Evolutionary conservation across 202 grass and related monocot genomes (phyloP), one percentile per base, ranked within the genome.

Genomic region (Schoenoplectus triqueter): DNA sequence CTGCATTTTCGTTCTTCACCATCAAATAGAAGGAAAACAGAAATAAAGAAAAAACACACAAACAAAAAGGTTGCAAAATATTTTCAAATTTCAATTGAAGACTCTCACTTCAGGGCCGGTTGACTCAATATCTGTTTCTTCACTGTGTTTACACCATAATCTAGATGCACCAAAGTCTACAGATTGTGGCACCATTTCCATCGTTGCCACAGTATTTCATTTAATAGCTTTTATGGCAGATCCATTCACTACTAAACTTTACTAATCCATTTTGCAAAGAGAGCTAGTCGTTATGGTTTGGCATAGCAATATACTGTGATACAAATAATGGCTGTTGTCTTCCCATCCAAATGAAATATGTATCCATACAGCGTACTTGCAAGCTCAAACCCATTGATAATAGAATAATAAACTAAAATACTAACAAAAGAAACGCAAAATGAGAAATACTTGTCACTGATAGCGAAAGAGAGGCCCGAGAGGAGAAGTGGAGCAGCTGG

Each of bases 401-500:
- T 69, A 3, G 14, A 80, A 20, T 18, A 66, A 17, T 17, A 70
- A 52, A 75, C 18, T 51, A 6, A 41, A 64, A 69, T 56, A 17
- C 14, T 14, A n/a, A 42, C 2, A 65, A 60, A 57, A 82, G 7
- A 74, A 67, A 22, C 6, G 45, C 49, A 73, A 86, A 90, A 70
- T 21, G 56, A 73, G 56, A 46, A 63, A 41, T 82, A 99, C 97
- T 91, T 99, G 90, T 99, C 93, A 77, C 97, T 97, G 83, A 88
- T 87, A 13, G 97, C 93, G 88, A 99, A 99, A 55, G 82, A 94
- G 52, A 99, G 85, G 71, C 80, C 89, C 7, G 87, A 64, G 69
- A 97, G 86, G 41, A 81, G 80, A 48, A 87, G 90, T 46, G 84
- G 93, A 4, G 90, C 87, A 10, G 93, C 86, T 31, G 93, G 97